phyloP scores from a whole-genome alignment of 1,284 basidiomycete genomes.

The Naganishia liquefaciens region DNA sequence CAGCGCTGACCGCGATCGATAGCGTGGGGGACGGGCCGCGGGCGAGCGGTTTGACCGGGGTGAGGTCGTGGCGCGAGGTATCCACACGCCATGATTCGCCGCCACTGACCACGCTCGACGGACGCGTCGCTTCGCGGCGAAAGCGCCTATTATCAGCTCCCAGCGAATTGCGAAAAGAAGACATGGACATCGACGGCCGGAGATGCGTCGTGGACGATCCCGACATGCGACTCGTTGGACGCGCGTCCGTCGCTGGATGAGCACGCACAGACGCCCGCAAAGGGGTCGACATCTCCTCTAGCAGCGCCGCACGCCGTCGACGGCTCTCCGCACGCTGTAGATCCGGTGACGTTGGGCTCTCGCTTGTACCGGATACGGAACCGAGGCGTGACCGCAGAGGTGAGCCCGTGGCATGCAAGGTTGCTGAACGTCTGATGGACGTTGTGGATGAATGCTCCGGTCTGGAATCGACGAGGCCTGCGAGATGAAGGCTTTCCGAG shows the following conservation, averaged over 20 bases:
- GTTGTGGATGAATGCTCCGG: not conserved
- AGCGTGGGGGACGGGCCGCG: slow-evolving; percentile 7
- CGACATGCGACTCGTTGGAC: slow-evolving; percentile 17
- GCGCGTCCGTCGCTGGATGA: not conserved
- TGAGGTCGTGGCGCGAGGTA: not conserved
- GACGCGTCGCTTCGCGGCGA: slow-evolving; percentile 2
- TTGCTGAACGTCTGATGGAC: slow-evolving; percentile 10
- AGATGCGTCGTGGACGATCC: not conserved
- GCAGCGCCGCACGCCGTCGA: slow-evolving; percentile 8
- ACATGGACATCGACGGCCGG: slow-evolving; percentile 23
- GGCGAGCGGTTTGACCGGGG: not conserved
- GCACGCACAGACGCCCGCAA: not conserved
- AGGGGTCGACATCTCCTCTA: slow-evolving; percentile 13
- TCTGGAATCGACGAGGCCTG: not conserved
- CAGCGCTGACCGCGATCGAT: not conserved
- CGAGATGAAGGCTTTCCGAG: slow-evolving; percentile 10
- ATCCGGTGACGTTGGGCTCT: not conserved
- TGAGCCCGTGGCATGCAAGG: slow-evolving; percentile 5
- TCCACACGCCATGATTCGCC: not conserved
- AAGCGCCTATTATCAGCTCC: not conserved
- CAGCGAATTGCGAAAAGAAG: slow-evolving; percentile 7
- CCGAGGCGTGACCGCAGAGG: slow-evolving; percentile 1
- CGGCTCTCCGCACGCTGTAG: slow-evolving; percentile 18
- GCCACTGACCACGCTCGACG: not conserved
- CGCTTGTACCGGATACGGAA: not conserved